Evolutionary conservation across 2,329 filamentous ascomycete genomes (phyloP).

Genomic region (Penicillium sumatraense): DNA sequence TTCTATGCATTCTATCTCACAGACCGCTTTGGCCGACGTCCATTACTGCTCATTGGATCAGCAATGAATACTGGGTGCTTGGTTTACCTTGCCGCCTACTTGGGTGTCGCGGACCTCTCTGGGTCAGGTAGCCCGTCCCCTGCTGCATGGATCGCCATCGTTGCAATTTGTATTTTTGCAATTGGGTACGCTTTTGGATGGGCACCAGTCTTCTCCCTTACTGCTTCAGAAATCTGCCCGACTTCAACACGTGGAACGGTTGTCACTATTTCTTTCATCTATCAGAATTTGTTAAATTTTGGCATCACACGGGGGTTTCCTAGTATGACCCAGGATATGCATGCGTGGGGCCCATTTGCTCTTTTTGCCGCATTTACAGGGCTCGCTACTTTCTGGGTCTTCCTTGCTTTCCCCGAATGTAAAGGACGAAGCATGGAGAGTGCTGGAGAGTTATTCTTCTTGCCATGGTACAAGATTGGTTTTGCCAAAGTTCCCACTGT

Average conservation of each 20-base stretch:
- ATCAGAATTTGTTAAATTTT: constrained; percentile 29
- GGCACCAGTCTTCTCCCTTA: constrained; percentile 26
- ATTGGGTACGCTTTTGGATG: constrained; percentile 27
- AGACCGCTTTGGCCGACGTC: constrained; percentile 29
- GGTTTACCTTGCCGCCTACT: constrained; percentile 23
- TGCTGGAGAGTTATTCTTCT: constrained; percentile 4
- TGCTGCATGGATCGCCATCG: constrained; percentile 23
- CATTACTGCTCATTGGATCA: constrained; percentile 32
- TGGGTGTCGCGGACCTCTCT: constrained; percentile 18
- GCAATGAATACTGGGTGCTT: constrained; percentile 21
- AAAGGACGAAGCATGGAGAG: constrained; percentile 14
- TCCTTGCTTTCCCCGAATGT: constrained; percentile 21
- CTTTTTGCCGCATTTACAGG: constrained; percentile 22
- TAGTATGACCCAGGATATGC: constrained; percentile 22
- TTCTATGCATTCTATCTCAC: constrained; percentile 27
- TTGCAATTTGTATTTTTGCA: constrained; percentile 28
- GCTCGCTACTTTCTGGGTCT: constrained; percentile 19
- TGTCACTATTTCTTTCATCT: constrained; percentile 25
- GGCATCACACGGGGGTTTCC: constrained; percentile 24
- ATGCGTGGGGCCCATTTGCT: constrained; percentile 24
- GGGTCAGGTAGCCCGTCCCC: constrained; percentile 12
- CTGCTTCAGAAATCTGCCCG: constrained; percentile 26
- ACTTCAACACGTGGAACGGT: constrained; percentile 22
- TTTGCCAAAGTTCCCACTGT: neutral
- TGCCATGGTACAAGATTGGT: constrained; percentile 13